A percentile compares a stretch with the other conserved stretches of the same genome.
Evolutionary conservation across 164 flowering plant species (phyloP).

Genomic region (Cinnamomum chago): DNA sequence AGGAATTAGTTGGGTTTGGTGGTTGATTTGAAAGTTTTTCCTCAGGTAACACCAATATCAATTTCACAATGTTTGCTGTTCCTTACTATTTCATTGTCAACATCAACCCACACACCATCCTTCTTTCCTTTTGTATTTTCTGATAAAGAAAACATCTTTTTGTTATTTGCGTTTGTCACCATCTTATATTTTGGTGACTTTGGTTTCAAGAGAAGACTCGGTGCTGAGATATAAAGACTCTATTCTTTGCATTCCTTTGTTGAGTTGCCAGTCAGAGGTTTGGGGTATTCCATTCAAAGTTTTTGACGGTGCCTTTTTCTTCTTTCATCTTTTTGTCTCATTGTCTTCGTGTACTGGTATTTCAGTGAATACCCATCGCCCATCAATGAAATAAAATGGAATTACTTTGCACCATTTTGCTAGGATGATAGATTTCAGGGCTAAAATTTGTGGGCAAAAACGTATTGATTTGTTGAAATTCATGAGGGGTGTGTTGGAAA

Average conservation of each 20-base stretch:
- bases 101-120: neutral
- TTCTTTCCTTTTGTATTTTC: neutral
- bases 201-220: neutral
- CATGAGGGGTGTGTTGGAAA: neutral
- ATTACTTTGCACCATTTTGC: neutral
- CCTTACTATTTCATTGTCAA: neutral
- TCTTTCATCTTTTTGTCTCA: neutral
- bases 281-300: neutral
- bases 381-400: constrained; percentile 2
- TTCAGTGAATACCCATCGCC: neutral
- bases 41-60: neutral
- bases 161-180: neutral
- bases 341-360: neutral
- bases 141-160: neutral
- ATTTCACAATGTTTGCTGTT: neutral
- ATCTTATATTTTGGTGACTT: neutral
- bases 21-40: neutral
- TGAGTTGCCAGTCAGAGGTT: neutral
- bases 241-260: neutral
- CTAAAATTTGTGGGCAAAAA: neutral
- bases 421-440: neutral
- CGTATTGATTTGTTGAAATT: neutral
- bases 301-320: neutral
- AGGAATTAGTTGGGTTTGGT: neutral
- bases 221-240: neutral